Base-by-base conservation (phyloP, 2,329 filamentous ascomycete species). In the Aspergillus quadrilineatus region DNA sequence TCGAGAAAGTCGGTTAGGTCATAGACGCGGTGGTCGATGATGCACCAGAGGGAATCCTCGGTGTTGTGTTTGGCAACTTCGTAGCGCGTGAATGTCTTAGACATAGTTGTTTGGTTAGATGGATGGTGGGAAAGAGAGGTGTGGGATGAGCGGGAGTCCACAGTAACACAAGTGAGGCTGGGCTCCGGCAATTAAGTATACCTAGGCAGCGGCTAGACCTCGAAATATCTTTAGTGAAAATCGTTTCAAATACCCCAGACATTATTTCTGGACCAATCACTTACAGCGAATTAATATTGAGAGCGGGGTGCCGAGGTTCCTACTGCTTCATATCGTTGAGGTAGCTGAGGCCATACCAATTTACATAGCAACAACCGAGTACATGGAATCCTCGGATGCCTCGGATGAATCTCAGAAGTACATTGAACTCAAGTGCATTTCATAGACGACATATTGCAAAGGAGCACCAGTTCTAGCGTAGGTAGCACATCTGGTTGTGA, bases 21-120 rank as follows among this genome's bases (percentile, higher is more conserved):
- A 79, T 95, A 96, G 69, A 95, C 89, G 67, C 87, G 88, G 75
- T 89, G 86, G 79, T 96, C 90, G 74, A 96, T 86, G 68, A 96
- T 87, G 75, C 89, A 88, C 88, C 90, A 92, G 56, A 90, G 78
- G 61, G 87, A 88, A 62, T 92, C 88, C 48, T 89, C 85, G 55
- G 82, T 85, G 72, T 87, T 90, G 78, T 93, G 88, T 72, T 87
- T 83, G 60, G 87, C 86, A 65, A 94, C 89, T 73, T 90, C 75
- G 42, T 74, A 78, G 65, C 80, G 80, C 50, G 79, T 77, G 51
- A 80, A 63, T 14, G 60, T 66, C 60, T 70, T 60, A 36, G 64
- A 56, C 64, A 66, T 66, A 51, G 22, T 56, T 48, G 34, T 17
- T n/a, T 8, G 41, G n/a, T 42, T 17, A 34, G 7, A 22, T 22